Conservation (phyloP, 805 yeast species). For the Yarrowia sp. region DNA sequence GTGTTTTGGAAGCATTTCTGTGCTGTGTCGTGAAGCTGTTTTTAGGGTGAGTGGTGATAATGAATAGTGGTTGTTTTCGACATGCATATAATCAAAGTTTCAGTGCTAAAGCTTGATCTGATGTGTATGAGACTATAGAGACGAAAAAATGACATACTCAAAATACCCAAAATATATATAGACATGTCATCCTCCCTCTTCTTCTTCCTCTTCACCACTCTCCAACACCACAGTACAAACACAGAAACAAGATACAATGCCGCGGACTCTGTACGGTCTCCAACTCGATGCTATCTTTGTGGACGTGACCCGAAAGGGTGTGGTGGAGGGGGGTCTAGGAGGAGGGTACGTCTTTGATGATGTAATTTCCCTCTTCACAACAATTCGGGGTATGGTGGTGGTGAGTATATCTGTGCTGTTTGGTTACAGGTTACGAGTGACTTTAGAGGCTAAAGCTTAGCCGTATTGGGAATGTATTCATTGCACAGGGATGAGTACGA, state of each 20-base stretch:
- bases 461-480: too few species aligned
- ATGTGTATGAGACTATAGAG: too few species aligned
- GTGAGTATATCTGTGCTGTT: too few species aligned
- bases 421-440: too few species aligned
- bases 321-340: background rate
- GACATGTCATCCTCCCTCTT: too few species aligned
- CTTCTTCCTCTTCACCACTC: background rate
- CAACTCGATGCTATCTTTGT: background rate
- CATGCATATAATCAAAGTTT: constrained; percentile 1
- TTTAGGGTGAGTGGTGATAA: background rate
- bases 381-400: background rate
- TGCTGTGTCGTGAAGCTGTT: background rate
- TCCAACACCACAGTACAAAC: background rate
- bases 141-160: background rate
- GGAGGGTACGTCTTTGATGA: too few species aligned
- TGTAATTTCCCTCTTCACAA: too few species aligned
- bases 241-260: background rate
- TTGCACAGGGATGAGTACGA: too few species aligned
- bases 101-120: background rate
- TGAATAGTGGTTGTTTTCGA: too few species aligned
- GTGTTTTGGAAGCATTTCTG: background rate
- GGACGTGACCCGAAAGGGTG: background rate
- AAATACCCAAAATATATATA: too few species aligned
- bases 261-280: background rate
- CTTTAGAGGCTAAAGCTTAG: too few species aligned